phyloP scores from a whole-genome alignment of 192 early-diverging fungal genomes.

The Pilobolus umbonatus region DNA sequence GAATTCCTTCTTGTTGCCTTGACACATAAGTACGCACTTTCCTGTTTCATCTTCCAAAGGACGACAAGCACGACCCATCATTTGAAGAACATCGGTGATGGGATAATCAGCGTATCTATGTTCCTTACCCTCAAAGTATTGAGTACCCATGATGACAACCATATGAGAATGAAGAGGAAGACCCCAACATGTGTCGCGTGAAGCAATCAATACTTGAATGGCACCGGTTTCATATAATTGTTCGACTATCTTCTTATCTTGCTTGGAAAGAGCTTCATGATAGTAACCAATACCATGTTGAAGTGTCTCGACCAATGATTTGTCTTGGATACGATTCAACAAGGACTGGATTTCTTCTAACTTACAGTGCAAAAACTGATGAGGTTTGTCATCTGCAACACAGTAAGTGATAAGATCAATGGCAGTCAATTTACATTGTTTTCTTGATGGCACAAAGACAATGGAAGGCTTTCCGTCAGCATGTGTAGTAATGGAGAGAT shows the following conservation, averaged over 20 bases:
- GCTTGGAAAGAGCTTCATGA: constrained; percentile 82
- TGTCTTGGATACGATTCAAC: constrained; percentile 66
- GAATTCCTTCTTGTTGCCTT: constrained; percentile 89
- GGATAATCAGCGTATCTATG: constrained; percentile 96
- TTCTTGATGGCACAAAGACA: constrained; percentile 89
- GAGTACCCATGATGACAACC: constrained; percentile 95
- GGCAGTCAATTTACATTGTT: constrained; percentile 84
- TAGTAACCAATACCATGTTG: constrained; percentile 82
- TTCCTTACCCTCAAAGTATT: constrained; percentile 90
- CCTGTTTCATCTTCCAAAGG: constrained; percentile 62
- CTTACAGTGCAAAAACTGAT: constrained; percentile 69
- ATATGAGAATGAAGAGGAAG: constrained; percentile 77
- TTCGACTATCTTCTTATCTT: constrained; percentile 70
- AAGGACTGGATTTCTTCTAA: constrained; percentile 57
- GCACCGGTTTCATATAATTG: constrained; percentile 70
- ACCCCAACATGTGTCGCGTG: constrained; percentile 90
- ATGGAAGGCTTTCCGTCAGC: constrained; percentile 67
- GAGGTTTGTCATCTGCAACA: constrained; percentile 67
- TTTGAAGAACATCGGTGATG: constrained; percentile 94
- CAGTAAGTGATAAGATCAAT: constrained; percentile 79
- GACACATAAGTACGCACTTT: constrained; percentile 90
- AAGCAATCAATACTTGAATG: constrained; percentile 87
- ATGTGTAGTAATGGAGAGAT: constrained; percentile 65
- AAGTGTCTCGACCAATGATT: constrained; percentile 65
- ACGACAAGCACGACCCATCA: constrained; percentile 92